Percentiles rank a stretch among this genome's conserved stretches.
phyloP scores from a whole-genome alignment of 2,329 filamentous ascomycete species.

The Cyphellophora attinorum region DNA sequence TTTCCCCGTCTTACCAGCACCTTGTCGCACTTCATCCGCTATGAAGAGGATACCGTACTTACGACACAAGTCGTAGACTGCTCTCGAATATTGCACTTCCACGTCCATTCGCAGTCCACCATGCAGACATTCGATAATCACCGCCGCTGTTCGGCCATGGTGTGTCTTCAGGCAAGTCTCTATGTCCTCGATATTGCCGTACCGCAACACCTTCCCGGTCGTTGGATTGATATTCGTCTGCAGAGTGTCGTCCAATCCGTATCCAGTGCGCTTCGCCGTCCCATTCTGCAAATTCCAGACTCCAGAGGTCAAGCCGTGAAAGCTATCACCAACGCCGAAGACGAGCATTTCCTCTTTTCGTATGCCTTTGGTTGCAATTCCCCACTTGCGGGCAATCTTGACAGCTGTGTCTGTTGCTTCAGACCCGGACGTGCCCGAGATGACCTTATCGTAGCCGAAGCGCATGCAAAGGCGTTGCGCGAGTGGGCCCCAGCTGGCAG shows the following conservation, averaged over 20 bases:
- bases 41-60: constrained; percentile 45
- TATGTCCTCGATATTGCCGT: constrained; percentile 2
- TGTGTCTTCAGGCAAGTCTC: neutral
- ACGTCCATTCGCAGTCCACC: constrained; percentile 1
- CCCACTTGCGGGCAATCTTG: constrained; percentile 11
- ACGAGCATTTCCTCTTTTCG: constrained; percentile 6
- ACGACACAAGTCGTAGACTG: constrained; percentile 4
- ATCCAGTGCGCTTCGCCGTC: constrained; percentile 2
- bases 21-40: constrained; percentile 88
- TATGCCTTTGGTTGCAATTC: constrained; percentile 10
- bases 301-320: constrained; percentile 8
- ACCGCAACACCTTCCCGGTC: neutral
- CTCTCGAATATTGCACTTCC: constrained; percentile 2
- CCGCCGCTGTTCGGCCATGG: neutral
- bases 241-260: neutral
- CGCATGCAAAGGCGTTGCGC: constrained; percentile 62
- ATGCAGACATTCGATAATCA: constrained; percentile 5
- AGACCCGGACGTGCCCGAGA: constrained; percentile 10
- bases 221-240: neutral
- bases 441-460: constrained; percentile 5
- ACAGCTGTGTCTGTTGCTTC: constrained; percentile 10
- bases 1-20: constrained; percentile 79
- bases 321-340: constrained; percentile 5
- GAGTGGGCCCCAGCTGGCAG: constrained; percentile 90
- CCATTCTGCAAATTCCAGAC: neutral